Conservation (phyloP, 2,329 filamentous ascomycete species). For the Pseudopithomyces maydicus region DNA sequence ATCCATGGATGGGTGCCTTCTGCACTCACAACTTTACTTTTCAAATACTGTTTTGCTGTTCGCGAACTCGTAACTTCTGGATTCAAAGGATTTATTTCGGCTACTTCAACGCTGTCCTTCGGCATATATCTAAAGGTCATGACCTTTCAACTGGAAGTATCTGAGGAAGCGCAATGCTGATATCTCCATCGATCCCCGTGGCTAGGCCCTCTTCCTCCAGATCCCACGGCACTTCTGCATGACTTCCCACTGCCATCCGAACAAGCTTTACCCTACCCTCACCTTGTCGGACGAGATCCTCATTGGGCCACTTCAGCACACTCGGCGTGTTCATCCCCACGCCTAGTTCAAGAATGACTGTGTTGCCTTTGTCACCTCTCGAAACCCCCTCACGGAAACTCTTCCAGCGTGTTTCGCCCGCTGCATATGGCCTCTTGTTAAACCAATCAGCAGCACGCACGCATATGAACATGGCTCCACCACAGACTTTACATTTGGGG, state of each 20-base stretch:
- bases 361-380: conserved; percentile 14
- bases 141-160: background rate
- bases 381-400: conserved; percentile 18
- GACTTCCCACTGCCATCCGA: conserved; percentile 18
- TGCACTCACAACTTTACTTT: no score
- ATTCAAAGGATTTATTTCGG: no score
- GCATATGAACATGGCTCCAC: conserved; percentile 32
- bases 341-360: conserved; percentile 26
- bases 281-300: conserved; percentile 21
- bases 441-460: conserved; percentile 35
- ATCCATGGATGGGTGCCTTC: background rate
- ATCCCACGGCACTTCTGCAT: conserved; percentile 18
- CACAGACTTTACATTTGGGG: conserved; percentile 29
- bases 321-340: conserved; percentile 31
- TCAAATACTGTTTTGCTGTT: no score
- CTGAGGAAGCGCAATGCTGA: conserved; percentile 15
- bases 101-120: background rate
- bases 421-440: conserved; percentile 29
- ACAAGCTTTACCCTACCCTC: conserved; percentile 23
- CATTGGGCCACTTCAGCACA: conserved; percentile 27
- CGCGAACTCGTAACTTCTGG: no score
- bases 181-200: conserved; percentile 19
- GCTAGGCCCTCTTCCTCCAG: conserved; percentile 21
- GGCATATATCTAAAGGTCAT: no score
- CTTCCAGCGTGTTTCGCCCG: conserved; percentile 23